phyloP scores from a whole-genome alignment of 805 yeast species.

The Candida qinlingensis region DNA sequence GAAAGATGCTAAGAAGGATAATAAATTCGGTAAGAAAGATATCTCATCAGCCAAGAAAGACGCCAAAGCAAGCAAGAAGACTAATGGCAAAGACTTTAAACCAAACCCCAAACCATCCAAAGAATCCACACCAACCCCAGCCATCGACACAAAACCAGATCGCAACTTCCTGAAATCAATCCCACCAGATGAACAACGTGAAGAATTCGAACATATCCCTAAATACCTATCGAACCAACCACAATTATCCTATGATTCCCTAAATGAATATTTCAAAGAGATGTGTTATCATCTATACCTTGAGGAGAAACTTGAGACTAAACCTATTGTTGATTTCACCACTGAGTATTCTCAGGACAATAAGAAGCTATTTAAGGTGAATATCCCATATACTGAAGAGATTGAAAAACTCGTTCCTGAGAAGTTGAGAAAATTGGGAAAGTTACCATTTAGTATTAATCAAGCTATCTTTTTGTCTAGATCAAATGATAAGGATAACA shows the following conservation, averaged over 20 bases:
- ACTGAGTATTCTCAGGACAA: constrained; percentile 49
- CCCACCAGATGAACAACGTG: constrained; percentile 18
- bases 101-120: not conserved
- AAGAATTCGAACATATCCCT: constrained; percentile 24
- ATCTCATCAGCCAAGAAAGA: not conserved
- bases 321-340: constrained; percentile 41
- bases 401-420: constrained; percentile 46
- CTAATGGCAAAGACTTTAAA: not conserved
- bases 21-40: not conserved
- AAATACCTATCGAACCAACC: constrained; percentile 29
- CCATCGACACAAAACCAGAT: not conserved
- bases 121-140: not conserved
- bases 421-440: constrained; percentile 47
- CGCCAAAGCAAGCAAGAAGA: not conserved
- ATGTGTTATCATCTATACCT: constrained; percentile 57
- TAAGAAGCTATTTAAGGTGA: constrained; percentile 35
- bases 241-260: constrained; percentile 40
- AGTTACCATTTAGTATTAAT: constrained; percentile 51
- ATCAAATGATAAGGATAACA: constrained; percentile 40
- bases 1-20: not conserved
- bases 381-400: constrained; percentile 40
- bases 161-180: constrained; percentile 6
- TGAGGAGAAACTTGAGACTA: constrained; percentile 50
- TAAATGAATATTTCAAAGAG: constrained; percentile 49
- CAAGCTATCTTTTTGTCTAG: constrained; percentile 52